Evolutionary conservation across 2,329 filamentous ascomycete genomes (phyloP), one percentile per base, ranked within the genome.

Genomic region (Penicillium sp.): DNA sequence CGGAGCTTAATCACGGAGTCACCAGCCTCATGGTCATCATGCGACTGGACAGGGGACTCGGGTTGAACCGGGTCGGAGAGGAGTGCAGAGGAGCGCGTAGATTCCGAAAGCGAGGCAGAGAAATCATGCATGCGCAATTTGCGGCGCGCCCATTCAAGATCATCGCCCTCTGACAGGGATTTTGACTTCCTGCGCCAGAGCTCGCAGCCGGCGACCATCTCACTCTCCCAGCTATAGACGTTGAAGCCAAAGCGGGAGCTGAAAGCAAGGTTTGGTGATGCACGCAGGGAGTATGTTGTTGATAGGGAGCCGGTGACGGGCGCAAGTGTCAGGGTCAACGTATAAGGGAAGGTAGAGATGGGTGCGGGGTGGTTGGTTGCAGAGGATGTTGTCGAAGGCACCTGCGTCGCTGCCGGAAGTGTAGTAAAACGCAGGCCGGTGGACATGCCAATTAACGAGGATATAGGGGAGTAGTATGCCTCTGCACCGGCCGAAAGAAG

Each of bases 211-310:
- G 97, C 79, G 22, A 89, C 85, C 76, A 95, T 85, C 48, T 93
- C 87, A 64, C 89, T 95, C 73, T 98, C 93, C 73, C 96, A 98
- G 65, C 89, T 95, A 71, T 96, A 97, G 40, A 96, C 86, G 62
- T 98, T 98, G 71, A 98, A 98, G 63, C 94, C 89, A 71, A 97
- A 91, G 40, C 86, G 83, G 18, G 89, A 94, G 54, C 89, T 93
- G 40, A 98, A 78, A 9, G 89, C 87, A 57, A 95, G 81, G 60
- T 89, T 82, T 27, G 80, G 80, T 3, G 89, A 89, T 1, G 91
- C 91, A 61, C 88, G 86, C 39, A 97, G 87, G 0, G 93, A 87
- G 66, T 98, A 98, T 13, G 84, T 95, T 28, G 89, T 88, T 47
- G 86, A 90, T 49, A 98, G 77, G 63, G 88, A 95, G 14, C 93